These are phyloP conservation scores for Micromonas commoda DNA, from an alignment of 139 green algal genomes.

Conservation along the genomic window DNA sequence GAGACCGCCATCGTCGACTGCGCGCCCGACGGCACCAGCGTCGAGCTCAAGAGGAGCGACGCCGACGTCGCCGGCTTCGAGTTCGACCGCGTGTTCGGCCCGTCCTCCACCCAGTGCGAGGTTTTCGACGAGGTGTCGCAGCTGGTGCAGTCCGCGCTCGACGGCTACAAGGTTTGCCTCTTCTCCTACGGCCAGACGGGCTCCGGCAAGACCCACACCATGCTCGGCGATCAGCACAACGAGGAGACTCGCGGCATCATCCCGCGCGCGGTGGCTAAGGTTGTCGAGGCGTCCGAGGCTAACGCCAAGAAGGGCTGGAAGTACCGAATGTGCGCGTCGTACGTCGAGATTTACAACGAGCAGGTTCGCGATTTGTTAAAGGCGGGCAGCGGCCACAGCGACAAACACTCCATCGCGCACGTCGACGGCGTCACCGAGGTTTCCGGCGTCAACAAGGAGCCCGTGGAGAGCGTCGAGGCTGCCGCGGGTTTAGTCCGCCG, in stretches of 20 bases:
- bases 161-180: conserved; percentile 95
- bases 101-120: conserved; percentile 50
- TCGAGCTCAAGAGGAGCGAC: background rate
- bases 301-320: conserved; percentile 68
- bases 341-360: conserved; percentile 97
- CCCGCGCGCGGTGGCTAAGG: conserved; percentile 70
- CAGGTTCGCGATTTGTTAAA: conserved; percentile 48
- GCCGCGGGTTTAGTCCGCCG: conserved; percentile 59
- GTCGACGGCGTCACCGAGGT: conserved; percentile 16
- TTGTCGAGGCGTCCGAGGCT: conserved; percentile 49
- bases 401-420: conserved; percentile 27
- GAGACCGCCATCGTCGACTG: background rate
- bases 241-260: conserved; percentile 67
- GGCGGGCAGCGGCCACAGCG: conserved; percentile 12
- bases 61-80: conserved; percentile 27
- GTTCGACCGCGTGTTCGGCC: conserved; percentile 80
- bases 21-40: background rate
- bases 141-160: conserved; percentile 88
- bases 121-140: conserved; percentile 82
- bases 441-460: conserved; percentile 16
- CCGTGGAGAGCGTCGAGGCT: conserved; percentile 44
- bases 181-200: conserved; percentile 97
- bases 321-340: conserved; percentile 76
- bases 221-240: conserved; percentile 55
- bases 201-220: conserved; percentile 95